Percentiles rank a stretch among this genome's conserved stretches.
phyloP scores from a whole-genome alignment of 305 asterid species.

The Lippia alba region DNA sequence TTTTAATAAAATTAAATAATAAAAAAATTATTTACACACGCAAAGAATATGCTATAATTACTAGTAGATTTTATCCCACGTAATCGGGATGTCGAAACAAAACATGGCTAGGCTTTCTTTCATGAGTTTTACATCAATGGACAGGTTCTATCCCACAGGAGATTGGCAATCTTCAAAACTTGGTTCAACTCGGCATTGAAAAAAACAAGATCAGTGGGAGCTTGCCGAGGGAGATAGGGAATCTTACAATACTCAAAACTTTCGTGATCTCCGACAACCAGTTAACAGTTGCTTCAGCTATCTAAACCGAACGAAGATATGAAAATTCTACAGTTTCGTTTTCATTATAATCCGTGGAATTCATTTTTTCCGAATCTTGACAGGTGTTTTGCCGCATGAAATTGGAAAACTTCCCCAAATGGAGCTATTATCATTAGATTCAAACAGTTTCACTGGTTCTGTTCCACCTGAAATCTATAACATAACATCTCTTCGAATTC shows the following conservation, averaged over 20 bases:
- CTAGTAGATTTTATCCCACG: too few species aligned
- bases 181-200: constrained; percentile 12
- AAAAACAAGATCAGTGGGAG: constrained; percentile 27
- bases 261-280: too few species aligned
- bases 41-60: too few species aligned
- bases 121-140: background rate
- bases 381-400: constrained; percentile 31
- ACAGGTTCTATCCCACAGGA: constrained; percentile 42
- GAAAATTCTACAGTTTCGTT: background rate
- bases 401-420: constrained; percentile 14
- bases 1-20: too few species aligned
- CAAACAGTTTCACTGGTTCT: constrained; percentile 16
- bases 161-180: constrained; percentile 39
- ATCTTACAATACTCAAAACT: too few species aligned
- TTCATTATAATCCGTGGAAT: background rate
- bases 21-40: too few species aligned
- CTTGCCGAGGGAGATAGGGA: too few species aligned
- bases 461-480: constrained; percentile 26
- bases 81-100: too few species aligned
- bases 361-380: background rate
- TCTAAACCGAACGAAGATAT: background rate
- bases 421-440: background rate
- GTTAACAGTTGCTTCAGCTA: constrained; percentile 27
- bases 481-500: constrained; percentile 5
- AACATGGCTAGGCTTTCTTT: background rate